Evolutionary conservation across 192 early-diverging fungal species (phyloP).

Genomic region (Ambispora gerdemannii): DNA sequence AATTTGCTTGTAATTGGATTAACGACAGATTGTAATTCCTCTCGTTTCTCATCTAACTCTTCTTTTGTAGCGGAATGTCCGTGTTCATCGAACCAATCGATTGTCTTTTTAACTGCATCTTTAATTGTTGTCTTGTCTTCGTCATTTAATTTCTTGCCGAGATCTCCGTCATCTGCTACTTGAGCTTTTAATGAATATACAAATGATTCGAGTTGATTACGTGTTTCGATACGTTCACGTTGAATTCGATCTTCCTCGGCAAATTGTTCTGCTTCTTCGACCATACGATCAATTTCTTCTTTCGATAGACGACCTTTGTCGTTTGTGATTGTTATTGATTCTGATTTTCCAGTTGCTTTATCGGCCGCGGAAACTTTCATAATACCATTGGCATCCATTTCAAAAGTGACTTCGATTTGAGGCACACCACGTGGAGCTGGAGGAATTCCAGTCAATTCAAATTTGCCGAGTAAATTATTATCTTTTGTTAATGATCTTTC

Average conservation of each 20-base stretch:
- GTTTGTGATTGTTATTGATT: constrained; percentile 93
- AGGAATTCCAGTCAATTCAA: constrained; percentile 75
- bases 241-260: neutral
- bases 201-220: too few species aligned
- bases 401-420: constrained; percentile 78
- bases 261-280: constrained; percentile 85
- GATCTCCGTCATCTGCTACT: neutral
- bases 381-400: constrained; percentile 83
- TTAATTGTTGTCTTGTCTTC: neutral
- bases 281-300: constrained; percentile 92
- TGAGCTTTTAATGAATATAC: neutral
- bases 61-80: too few species aligned
- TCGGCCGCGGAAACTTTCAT: constrained; percentile 87
- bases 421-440: constrained; percentile 77
- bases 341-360: constrained; percentile 86
- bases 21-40: too few species aligned
- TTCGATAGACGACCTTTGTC: constrained; percentile 85
- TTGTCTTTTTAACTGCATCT: too few species aligned
- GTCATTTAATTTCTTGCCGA: neutral
- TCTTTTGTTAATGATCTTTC: constrained; percentile 86
- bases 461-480: constrained; percentile 87
- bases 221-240: too few species aligned
- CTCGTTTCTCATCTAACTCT: too few species aligned
- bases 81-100: too few species aligned
- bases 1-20: too few species aligned